Conservation (phyloP, 2,329 filamentous ascomycete genomes). For the Colletotrichum destructivum region DNA sequence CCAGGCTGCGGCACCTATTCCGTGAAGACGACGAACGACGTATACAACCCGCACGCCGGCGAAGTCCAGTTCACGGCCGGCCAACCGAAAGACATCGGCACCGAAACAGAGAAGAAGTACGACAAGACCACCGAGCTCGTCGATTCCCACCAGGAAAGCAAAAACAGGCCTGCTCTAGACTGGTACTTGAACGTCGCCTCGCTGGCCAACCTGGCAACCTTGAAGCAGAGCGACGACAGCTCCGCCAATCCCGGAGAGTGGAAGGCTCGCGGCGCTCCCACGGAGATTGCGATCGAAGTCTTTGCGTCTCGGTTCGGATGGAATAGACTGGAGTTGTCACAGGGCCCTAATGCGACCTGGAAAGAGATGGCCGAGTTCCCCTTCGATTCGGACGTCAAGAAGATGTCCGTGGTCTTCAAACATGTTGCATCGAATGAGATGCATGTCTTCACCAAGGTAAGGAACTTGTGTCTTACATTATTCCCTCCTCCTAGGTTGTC, state of each 20-base stretch:
- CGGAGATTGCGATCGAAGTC: slow-evolving; percentile 82
- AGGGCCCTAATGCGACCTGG: slow-evolving; percentile 65
- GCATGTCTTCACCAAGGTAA: slow-evolving; percentile 73
- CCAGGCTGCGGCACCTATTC: slow-evolving; percentile 63
- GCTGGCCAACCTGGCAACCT: slow-evolving; percentile 75
- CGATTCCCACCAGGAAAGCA: slow-evolving; percentile 60
- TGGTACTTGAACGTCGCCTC: slow-evolving; percentile 75
- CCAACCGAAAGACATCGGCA: slow-evolving; percentile 55
- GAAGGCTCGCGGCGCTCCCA: slow-evolving; percentile 77
- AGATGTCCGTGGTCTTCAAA: slow-evolving; percentile 80
- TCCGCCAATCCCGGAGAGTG: slow-evolving; percentile 72
- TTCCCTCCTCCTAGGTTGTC: no score
- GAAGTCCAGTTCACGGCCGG: slow-evolving; percentile 57
- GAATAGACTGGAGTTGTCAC: slow-evolving; percentile 69
- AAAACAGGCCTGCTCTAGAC: slow-evolving; percentile 61
- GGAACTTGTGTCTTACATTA: slow-evolving; percentile 61
- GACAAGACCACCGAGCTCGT: slow-evolving; percentile 53
- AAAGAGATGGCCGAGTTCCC: slow-evolving; percentile 77
- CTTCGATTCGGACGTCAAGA: slow-evolving; percentile 82
- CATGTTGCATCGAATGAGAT: slow-evolving; percentile 57
- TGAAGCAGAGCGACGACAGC: slow-evolving; percentile 65
- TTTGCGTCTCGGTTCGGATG: slow-evolving; percentile 79
- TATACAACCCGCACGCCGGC: slow-evolving; percentile 70
- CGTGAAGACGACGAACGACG: slow-evolving; percentile 65
- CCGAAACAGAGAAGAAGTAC: slow-evolving; percentile 46